Evolutionary conservation across 2,329 filamentous ascomycete genomes (phyloP), one percentile per base, ranked within the genome.

Genomic region (Neonectria punicea): DNA sequence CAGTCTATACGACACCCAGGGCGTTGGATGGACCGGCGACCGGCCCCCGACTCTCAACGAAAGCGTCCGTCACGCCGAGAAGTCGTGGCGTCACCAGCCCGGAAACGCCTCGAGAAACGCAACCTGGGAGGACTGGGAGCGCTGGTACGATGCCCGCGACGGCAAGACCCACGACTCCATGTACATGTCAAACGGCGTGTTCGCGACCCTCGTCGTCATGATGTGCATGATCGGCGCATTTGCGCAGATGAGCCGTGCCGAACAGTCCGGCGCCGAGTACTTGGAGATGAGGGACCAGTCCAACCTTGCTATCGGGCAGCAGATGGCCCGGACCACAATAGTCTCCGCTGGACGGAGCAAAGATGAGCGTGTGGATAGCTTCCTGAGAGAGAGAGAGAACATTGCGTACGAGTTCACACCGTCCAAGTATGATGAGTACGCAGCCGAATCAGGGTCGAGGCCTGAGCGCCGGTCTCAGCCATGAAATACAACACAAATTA

Each of bases 41-140:
- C 72, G 81, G 79, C 53, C 88, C 82, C 73, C 91, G 32, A 70
- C 91, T 57, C 74, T 81, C 69, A 76, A 80, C 55, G 76, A 77
- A 20, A 66, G 65, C 16, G 62, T 75, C 2, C 76, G 84, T 43
- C 69, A 77, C 3, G 77, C 80, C 16, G 82, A 88, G 67, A 78
- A 75, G 25, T 74, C 78, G 5, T 90, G 87, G 87, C 82, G 86
- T 39, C 72, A 80, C 14, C 76, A 77, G 36, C 81, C 83, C 0
- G 83, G 82, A 25, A 86, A 80, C 59, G 78, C 87, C 13, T 85
- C 85, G 55, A 80, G 81, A 71, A 98, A 98, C 77, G 96, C 93
- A 1, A 98, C 96, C 0, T 99, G 96, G 96, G 96, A 99, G 77
- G 96, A 99, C 78, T 98, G 94, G 94, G 93, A 97, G 81, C 86